phyloP scores from a whole-genome alignment of 108 stramenopile species.

The Heterococcus sp. region DNA sequence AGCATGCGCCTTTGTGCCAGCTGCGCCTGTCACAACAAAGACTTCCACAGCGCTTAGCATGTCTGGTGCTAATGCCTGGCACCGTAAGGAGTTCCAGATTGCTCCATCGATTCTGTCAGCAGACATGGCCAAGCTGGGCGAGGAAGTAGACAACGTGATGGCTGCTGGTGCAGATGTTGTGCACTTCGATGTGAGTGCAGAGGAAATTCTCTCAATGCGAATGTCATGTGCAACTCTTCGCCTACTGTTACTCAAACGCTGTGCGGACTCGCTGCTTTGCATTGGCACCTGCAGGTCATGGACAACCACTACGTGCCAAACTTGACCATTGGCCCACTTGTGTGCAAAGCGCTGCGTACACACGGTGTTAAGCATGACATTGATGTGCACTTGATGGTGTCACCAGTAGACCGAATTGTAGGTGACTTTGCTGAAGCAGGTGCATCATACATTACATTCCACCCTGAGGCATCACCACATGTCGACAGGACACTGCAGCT shows the following conservation, averaged over 20 bases:
- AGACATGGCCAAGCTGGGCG: constrained; percentile 89
- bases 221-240: not conserved
- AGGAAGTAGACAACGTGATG: constrained; percentile 94
- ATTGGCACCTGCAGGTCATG: constrained; percentile 58
- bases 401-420: constrained; percentile 86
- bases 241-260: too few relatives aligned
- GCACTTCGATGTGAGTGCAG: constrained; percentile 92
- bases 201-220: too few relatives aligned
- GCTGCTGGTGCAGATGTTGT: constrained; percentile 95
- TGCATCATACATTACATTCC: constrained; percentile 97
- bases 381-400: constrained; percentile 98
- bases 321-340: constrained; percentile 97
- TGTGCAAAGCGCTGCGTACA: constrained; percentile 94
- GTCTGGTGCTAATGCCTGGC: constrained; percentile 35
- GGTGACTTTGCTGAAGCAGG: constrained; percentile 90
- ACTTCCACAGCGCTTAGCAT: constrained; percentile 8
- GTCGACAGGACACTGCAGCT: constrained; percentile 91
- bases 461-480: constrained; percentile 89
- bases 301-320: constrained; percentile 99
- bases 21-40: not conserved
- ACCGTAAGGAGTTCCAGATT: constrained; percentile 87
- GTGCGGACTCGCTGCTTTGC: not conserved
- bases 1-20: not conserved
- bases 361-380: constrained; percentile 96
- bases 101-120: constrained; percentile 98